A percentile compares a stretch with the other conserved stretches of the same genome.
phyloP scores from a whole-genome alignment of 2,329 filamentous ascomycete species.

The Epichloe gansuensis region DNA sequence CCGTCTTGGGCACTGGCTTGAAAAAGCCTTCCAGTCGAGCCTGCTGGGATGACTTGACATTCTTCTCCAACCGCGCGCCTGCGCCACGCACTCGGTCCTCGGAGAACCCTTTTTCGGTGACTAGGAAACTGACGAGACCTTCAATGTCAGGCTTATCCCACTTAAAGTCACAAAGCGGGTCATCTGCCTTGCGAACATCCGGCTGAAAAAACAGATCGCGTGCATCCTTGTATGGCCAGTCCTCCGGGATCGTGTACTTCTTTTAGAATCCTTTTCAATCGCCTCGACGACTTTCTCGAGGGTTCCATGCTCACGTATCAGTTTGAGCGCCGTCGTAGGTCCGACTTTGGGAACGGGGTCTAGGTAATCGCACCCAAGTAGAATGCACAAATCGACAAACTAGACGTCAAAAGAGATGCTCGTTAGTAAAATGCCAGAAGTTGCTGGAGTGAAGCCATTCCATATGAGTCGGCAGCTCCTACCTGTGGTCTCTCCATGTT shows the following conservation, averaged over 20 bases:
- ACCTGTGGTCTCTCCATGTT: conserved; percentile 81
- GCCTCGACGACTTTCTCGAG: conserved; percentile 78
- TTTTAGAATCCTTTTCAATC: conserved; percentile 65
- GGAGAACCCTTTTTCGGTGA: conserved; percentile 90
- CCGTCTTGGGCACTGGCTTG: conserved; percentile 80
- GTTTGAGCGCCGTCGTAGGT: conserved; percentile 78
- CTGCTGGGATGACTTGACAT: conserved; percentile 82
- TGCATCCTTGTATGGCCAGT: conserved; percentile 91
- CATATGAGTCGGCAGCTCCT: conserved; percentile 11
- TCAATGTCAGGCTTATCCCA: conserved; percentile 93
- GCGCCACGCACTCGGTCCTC: conserved; percentile 82
- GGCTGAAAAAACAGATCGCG: conserved; percentile 85
- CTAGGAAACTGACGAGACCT: conserved; percentile 78
- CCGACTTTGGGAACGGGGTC: conserved; percentile 94
- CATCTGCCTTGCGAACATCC: conserved; percentile 72
- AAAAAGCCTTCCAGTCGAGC: conserved; percentile 92
- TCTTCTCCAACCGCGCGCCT: conserved; percentile 73
- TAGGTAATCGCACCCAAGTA: conserved; percentile 94
- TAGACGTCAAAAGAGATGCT: conserved; percentile 23
- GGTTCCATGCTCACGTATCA: conserved; percentile 83
- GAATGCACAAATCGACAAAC: conserved; percentile 96
- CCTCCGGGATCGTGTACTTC: conserved; percentile 80
- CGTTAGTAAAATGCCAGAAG: conserved; percentile 5
- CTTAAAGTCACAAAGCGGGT: conserved; percentile 89
- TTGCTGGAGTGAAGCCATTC: not conserved